phyloP scores from a whole-genome alignment of 2,329 filamentous ascomycete genomes.

The Drechslerella stenobrocha region DNA sequence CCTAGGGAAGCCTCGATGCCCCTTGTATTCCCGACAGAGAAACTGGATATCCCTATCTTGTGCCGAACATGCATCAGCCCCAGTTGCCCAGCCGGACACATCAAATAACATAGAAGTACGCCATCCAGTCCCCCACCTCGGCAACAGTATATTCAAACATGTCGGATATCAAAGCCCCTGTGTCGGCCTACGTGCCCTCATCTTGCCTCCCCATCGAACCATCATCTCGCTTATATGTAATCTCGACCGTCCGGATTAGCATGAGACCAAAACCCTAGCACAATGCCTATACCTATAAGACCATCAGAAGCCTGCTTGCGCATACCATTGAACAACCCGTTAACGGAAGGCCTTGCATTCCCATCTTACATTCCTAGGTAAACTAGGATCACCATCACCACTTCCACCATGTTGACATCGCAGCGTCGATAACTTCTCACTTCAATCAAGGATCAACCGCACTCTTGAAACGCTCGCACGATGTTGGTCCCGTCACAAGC shows the following conservation, averaged over 20 bases:
- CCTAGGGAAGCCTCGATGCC: too few species aligned
- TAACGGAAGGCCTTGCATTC: constrained; percentile 38
- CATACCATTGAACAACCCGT: constrained; percentile 21
- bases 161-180: constrained; percentile 35
- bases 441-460: neutral
- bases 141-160: constrained; percentile 13
- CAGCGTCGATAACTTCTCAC: constrained; percentile 19
- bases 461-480: neutral
- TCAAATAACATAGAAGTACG: neutral
- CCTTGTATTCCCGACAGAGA: too few species aligned
- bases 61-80: too few species aligned
- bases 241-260: constrained; percentile 18
- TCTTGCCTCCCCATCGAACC: constrained; percentile 28
- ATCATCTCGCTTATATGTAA: constrained; percentile 44
- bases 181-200: constrained; percentile 19
- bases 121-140: neutral
- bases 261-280: constrained; percentile 18
- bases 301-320: constrained; percentile 27
- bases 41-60: too few species aligned
- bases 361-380: constrained; percentile 15
- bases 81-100: neutral
- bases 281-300: constrained; percentile 34
- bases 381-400: constrained; percentile 14
- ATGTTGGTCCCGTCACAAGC: constrained; percentile 38
- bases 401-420: constrained; percentile 22